These are phyloP conservation scores for Pichia sp. DNA, from an alignment of 1,139 yeast species.

Conservation along the genomic window DNA sequence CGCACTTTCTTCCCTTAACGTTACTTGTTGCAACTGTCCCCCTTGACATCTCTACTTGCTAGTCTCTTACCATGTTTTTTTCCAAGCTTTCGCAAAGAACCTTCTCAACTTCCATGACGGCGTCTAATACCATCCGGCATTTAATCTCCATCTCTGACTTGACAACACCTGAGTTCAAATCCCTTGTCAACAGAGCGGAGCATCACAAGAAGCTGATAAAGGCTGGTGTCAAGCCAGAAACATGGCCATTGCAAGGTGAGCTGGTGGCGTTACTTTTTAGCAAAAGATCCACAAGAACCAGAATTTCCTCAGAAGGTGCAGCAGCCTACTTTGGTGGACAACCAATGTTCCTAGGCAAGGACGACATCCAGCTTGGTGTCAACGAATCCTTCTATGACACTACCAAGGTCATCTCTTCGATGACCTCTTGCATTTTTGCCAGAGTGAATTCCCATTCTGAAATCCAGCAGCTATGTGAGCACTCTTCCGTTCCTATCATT, in stretches of 20 bases:
- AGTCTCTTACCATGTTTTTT: conserved; percentile 8
- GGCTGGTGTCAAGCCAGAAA: conserved; percentile 41
- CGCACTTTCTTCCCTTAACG: neutral
- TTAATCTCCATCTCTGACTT: conserved; percentile 76
- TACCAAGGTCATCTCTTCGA: conserved; percentile 81
- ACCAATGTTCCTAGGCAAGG: conserved; percentile 94
- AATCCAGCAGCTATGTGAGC: conserved; percentile 66
- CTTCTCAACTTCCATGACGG: conserved; percentile 23
- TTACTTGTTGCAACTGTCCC: neutral
- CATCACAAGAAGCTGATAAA: conserved; percentile 56
- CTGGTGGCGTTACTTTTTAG: conserved; percentile 79
- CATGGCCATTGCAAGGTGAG: conserved; percentile 66
- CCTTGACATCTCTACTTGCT: neutral
- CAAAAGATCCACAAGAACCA: conserved; percentile 91
- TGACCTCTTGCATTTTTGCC: conserved; percentile 97
- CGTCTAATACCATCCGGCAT: conserved; percentile 46
- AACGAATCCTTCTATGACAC: conserved; percentile 89
- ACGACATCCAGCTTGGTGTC: conserved; percentile 93
- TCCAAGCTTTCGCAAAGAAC: conserved; percentile 19
- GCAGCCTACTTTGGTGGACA: conserved; percentile 90
- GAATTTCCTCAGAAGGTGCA: conserved; percentile 94
- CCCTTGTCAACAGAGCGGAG: conserved; percentile 65
- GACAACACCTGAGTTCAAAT: conserved; percentile 59
- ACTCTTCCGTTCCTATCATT: conserved; percentile 84
- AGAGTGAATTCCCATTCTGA: conserved; percentile 87